These are phyloP conservation scores for Volvox carteri DNA, from an alignment of 163 green algal species.

Conservation along the genomic window DNA sequence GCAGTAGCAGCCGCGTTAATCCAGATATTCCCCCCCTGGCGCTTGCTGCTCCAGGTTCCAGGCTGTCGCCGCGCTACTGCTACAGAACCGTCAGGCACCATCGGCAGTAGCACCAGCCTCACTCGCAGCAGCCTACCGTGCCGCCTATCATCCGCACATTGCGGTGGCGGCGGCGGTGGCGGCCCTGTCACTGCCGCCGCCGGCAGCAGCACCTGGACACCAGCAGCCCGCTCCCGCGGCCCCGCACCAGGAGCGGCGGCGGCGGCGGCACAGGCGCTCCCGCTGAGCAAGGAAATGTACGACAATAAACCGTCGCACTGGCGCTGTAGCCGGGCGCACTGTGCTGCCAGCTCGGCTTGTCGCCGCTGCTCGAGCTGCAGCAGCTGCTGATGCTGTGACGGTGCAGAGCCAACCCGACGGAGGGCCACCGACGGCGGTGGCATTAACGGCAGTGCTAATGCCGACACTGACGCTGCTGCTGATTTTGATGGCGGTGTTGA, in stretches of 20 bases:
- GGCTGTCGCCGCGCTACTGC: too few relatives aligned
- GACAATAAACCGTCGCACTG: constrained; percentile 27
- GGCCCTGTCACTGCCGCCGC: neutral
- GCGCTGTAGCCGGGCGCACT: constrained; percentile 19
- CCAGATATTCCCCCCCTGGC: too few relatives aligned
- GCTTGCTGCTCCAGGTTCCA: too few relatives aligned
- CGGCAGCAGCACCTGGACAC: neutral
- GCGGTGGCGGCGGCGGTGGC: neutral
- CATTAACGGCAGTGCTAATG: too few relatives aligned
- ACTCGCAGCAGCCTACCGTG: neutral
- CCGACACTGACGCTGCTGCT: neutral
- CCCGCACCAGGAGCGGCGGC: too few relatives aligned
- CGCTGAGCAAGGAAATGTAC: constrained; percentile 28
- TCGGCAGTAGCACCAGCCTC: neutral
- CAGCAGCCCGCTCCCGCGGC: too few relatives aligned
- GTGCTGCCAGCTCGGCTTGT: neutral
- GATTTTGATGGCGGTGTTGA: neutral
- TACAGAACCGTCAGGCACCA: too few relatives aligned
- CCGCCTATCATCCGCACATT: neutral
- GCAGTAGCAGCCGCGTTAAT: too few relatives aligned
- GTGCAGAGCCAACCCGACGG: too few relatives aligned
- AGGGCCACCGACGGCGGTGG: too few relatives aligned
- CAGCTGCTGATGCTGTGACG: too few relatives aligned
- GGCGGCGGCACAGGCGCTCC: neutral
- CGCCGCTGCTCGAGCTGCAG: neutral